phyloP scores from a whole-genome alignment of 768 basidiomycete species.

The Cystobasidium ongulense region DNA sequence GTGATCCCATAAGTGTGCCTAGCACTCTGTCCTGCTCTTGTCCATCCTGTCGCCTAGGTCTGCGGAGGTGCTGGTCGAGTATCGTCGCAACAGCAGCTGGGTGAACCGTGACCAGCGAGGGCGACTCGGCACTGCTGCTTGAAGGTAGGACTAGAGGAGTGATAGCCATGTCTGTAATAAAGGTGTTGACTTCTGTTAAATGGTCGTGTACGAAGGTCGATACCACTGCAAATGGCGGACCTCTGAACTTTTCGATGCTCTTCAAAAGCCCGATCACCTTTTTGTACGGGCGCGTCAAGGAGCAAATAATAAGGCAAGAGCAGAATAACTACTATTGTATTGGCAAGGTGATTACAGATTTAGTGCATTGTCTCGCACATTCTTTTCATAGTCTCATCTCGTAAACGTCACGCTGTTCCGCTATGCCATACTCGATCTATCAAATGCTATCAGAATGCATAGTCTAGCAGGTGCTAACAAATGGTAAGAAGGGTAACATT shows the following conservation, averaged over 20 bases:
- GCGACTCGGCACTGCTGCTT: neutral
- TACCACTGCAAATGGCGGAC: neutral
- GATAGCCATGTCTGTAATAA: slow-evolving; percentile 30
- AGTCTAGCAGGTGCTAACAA: neutral
- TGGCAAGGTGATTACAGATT: too few species aligned
- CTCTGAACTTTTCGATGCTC: neutral
- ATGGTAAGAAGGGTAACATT: neutral
- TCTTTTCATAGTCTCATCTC: too few species aligned
- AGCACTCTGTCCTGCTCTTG: slow-evolving; percentile 33
- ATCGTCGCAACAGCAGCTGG: slow-evolving; percentile 23
- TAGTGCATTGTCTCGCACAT: too few species aligned
- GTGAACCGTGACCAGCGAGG: slow-evolving; percentile 14
- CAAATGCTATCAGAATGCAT: too few species aligned
- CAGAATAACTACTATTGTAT: too few species aligned
- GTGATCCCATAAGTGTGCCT: slow-evolving; percentile 28
- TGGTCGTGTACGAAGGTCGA: neutral
- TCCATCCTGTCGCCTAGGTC: slow-evolving; percentile 23
- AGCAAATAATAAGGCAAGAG: neutral
- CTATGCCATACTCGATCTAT: too few species aligned
- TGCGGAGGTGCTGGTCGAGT: slow-evolving; percentile 31
- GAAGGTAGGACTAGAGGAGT: slow-evolving; percentile 18
- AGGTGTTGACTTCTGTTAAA: neutral
- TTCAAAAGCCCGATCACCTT: neutral
- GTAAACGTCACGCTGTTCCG: too few species aligned
- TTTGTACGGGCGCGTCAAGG: neutral